Conservation (phyloP, 176 grass and related monocot genomes). For the Puccinellia tenuiflora region DNA sequence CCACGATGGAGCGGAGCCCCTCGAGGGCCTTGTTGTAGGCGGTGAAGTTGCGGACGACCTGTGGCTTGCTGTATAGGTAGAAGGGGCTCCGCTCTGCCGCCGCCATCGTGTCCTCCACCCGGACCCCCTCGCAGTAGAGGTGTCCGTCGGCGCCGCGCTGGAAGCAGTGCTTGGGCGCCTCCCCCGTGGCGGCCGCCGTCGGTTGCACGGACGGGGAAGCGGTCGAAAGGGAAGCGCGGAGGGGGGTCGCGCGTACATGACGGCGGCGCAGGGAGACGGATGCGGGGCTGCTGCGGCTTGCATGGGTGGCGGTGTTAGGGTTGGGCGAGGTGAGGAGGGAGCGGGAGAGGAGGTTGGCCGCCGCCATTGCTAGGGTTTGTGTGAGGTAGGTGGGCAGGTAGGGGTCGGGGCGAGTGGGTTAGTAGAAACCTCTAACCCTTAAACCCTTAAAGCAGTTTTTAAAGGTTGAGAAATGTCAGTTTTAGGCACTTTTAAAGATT, state of each 20-base stretch:
- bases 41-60: slow-evolving; percentile 75
- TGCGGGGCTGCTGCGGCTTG: background rate
- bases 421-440: too few relatives aligned
- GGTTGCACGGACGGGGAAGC: slow-evolving; percentile 22
- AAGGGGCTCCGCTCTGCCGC: slow-evolving; percentile 78
- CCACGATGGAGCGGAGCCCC: slow-evolving; percentile 67
- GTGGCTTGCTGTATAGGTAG: slow-evolving; percentile 94
- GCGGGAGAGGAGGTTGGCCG: slow-evolving; percentile 42
- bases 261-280: background rate
- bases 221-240: slow-evolving; percentile 42
- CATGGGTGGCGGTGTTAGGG: background rate
- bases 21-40: slow-evolving; percentile 72
- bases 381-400: too few relatives aligned
- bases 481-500: too few relatives aligned
- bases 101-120: slow-evolving; percentile 71
- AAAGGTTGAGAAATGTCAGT: too few relatives aligned
- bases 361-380: slow-evolving; percentile 59
- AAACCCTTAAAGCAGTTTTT: too few relatives aligned
- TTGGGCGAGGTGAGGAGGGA: slow-evolving; percentile 17
- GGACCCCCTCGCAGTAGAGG: slow-evolving; percentile 80
- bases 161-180: slow-evolving; percentile 57
- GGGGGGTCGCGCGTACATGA: background rate
- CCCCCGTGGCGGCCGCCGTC: background rate
- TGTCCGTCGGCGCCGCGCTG: slow-evolving; percentile 52
- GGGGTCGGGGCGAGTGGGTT: background rate